A percentile compares a stretch with the other conserved stretches of the same genome.
phyloP scores from a whole-genome alignment of 1,284 basidiomycete species.

The Austroboletus olivaceoglutinosus region DNA sequence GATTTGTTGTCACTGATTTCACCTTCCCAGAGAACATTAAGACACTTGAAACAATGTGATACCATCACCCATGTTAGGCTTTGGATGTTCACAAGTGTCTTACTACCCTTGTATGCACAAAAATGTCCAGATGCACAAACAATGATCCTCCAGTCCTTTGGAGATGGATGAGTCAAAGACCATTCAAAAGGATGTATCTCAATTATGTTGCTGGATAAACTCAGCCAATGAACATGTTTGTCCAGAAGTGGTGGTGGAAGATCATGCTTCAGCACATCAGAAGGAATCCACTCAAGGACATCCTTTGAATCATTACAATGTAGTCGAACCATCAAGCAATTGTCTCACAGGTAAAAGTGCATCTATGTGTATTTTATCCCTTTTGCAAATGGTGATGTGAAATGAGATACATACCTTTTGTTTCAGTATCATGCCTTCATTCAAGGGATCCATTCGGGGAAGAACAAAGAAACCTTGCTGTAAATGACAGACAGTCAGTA shows the following conservation, averaged over 20 bases:
- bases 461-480: neutral
- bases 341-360: slow-evolving; percentile 19
- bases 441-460: neutral
- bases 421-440: slow-evolving; percentile 6
- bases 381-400: slow-evolving; percentile 4
- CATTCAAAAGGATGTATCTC: slow-evolving; percentile 36
- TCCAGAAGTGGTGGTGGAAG: slow-evolving; percentile 34
- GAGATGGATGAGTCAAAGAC: slow-evolving; percentile 17
- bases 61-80: slow-evolving; percentile 7
- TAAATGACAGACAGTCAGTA: neutral
- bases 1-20: neutral
- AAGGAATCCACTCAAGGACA: slow-evolving; percentile 21
- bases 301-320: neutral
- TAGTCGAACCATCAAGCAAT: neutral
- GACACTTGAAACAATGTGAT: neutral
- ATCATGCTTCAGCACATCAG: slow-evolving; percentile 17
- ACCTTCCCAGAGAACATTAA: neutral
- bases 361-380: slow-evolving; percentile 24
- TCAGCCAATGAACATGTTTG: slow-evolving; percentile 38
- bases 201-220: slow-evolving; percentile 23
- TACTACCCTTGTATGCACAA: neutral
- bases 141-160: slow-evolving; percentile 8
- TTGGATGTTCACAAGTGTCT: slow-evolving; percentile 5
- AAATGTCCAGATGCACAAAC: neutral
- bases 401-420: neutral